Base-by-base conservation (phyloP, 2,329 filamentous ascomycete genomes). In the Diaporthe sp. region DNA sequence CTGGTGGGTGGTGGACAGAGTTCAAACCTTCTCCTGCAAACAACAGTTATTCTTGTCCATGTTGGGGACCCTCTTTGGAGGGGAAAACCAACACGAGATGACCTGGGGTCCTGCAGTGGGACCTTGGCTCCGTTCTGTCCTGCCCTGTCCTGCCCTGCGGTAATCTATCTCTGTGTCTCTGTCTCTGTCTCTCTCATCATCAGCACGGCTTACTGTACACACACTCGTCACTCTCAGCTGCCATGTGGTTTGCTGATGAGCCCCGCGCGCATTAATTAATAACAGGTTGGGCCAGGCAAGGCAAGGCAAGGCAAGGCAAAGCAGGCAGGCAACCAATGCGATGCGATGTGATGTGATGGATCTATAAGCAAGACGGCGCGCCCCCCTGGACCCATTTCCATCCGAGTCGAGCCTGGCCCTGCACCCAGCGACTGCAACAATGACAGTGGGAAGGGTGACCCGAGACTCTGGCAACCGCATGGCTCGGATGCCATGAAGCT, bases 381-480 rank as follows among this genome's bases (percentile, higher is more conserved):
- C 30, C 52, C 17, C 40, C 60, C 40, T 28, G 61, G 47, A 40
- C 45, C 64, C 67, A 45, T 45, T 28, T 22, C 45, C 38, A 45
- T 40, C 66, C 28, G 42, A 47, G 40, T 17, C 19, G 19, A 33
- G 42, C 40, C 60, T 60, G 33, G 33, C 33, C 33, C 22, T 66
- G 42, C 19, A 22, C 42, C 42, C 22, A 13, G 4, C 45, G 47
- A n/a, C 64, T 67, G 67, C 35, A 57, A 58, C 52, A 70, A 33
- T 45, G 47, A 42, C 57, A 45, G 42, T 19, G 47, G 17, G 50
- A 33, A 13, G 9, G 15, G 42, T n/a, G 70, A 72, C 70, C 70
- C 70, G 70, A 72, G 70, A 54, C 57, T 72, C 60, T 72, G 70
- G 70, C 57, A 35, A 72, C 57, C 10, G 70, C 45, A 61, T 33